Evolutionary conservation across 176 grass and related monocot species (phyloP).

Genomic region (Tillandsia leiboldiana): DNA sequence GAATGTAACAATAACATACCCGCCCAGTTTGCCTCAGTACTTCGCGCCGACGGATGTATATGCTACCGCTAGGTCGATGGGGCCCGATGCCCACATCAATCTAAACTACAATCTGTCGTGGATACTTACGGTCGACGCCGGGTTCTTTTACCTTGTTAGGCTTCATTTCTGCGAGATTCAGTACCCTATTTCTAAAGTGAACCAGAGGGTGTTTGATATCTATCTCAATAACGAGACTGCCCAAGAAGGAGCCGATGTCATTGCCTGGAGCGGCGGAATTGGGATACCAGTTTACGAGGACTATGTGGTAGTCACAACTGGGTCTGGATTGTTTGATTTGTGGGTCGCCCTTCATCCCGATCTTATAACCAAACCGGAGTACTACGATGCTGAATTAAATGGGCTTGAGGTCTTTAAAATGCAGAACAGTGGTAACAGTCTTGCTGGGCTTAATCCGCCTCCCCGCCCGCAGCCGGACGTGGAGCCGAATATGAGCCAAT

Average conservation of each 20-base stretch:
- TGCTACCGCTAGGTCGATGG: conserved; percentile 63
- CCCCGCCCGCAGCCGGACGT: not conserved
- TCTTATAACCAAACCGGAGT: conserved; percentile 20
- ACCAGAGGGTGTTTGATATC: conserved; percentile 61
- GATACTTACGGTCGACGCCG: conserved; percentile 48
- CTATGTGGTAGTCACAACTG: conserved; percentile 15
- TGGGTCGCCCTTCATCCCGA: conserved; percentile 79
- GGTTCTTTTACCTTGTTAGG: conserved; percentile 49
- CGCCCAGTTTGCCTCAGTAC: conserved; percentile 22
- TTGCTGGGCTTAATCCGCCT: conserved; percentile 43
- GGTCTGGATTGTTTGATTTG: conserved; percentile 32
- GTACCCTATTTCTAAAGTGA: conserved; percentile 36
- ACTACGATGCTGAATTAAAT: conserved; percentile 69
- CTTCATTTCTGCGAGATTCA: conserved; percentile 88
- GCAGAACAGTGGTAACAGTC: conserved; percentile 12
- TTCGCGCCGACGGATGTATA: conserved; percentile 48
- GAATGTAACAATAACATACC: conserved; percentile 39
- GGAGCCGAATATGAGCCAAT: not conserved
- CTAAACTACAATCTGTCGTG: conserved; percentile 86
- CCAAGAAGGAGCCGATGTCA: conserved; percentile 37
- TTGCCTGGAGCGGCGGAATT: conserved; percentile 26
- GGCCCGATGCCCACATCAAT: conserved; percentile 33
- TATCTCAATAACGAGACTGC: conserved; percentile 74
- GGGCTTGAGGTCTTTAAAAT: conserved; percentile 76
- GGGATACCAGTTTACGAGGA: conserved; percentile 31